phyloP scores from a whole-genome alignment of 148 eudicot species.

The Tetragonia tetragonoides region DNA sequence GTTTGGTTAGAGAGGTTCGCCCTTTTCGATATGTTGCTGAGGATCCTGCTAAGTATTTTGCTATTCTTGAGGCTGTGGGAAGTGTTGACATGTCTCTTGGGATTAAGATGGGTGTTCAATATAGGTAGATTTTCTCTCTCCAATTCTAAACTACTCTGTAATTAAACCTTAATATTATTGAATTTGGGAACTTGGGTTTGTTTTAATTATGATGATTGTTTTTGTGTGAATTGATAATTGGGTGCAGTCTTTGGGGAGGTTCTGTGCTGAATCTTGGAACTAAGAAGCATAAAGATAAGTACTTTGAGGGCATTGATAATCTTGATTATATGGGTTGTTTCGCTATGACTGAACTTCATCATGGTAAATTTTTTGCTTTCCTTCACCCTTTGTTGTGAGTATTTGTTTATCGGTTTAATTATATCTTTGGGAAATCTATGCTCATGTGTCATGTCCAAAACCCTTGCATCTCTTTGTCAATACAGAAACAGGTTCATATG shows the following conservation, averaged over 20 bases:
- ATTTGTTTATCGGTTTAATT: no score
- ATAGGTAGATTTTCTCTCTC: conserved; percentile 39
- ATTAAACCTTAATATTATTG: not conserved
- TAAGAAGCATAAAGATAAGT: conserved; percentile 83
- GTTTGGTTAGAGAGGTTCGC: conserved; percentile 63
- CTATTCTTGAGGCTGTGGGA: conserved; percentile 77
- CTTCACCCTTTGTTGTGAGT: not conserved
- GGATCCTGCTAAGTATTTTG: conserved; percentile 77
- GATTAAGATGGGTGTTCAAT: conserved; percentile 83
- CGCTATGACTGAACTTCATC: conserved; percentile 98
- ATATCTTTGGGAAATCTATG: no score
- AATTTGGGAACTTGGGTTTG: not conserved
- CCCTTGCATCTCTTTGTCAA: no score
- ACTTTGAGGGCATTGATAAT: conserved; percentile 89
- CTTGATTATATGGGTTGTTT: conserved; percentile 89
- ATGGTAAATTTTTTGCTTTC: conserved; percentile 45
- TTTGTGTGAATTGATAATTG: not conserved
- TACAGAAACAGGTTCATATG: no score
- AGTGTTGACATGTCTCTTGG: conserved; percentile 87
- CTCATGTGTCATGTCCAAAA: no score
- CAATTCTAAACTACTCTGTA: no score
- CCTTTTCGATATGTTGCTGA: conserved; percentile 61
- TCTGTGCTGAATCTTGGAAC: conserved; percentile 92
- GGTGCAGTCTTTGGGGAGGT: conserved; percentile 94
- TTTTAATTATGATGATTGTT: not conserved